phyloP scores from a whole-genome alignment of 345 rosid species.

The Salix brachista region DNA sequence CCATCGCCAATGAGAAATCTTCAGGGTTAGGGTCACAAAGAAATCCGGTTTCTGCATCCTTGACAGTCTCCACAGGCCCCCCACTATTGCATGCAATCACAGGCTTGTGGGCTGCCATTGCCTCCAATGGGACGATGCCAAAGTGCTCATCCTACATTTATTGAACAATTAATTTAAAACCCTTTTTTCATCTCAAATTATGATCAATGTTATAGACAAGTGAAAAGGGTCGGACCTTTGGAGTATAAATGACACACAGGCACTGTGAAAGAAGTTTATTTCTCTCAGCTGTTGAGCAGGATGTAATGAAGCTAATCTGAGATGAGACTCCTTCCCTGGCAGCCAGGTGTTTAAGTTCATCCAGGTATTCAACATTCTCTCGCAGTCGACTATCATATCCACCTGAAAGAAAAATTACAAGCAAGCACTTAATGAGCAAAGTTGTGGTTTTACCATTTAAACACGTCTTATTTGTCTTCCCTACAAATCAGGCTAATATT shows the following conservation, averaged over 20 bases:
- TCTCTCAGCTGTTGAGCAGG: constrained; percentile 86
- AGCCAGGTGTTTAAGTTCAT: constrained; percentile 64
- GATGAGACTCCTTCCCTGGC: constrained; percentile 55
- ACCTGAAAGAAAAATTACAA: constrained; percentile 37
- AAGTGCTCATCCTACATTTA: constrained; percentile 78
- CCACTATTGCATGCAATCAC: constrained; percentile 94
- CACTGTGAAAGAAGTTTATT: constrained; percentile 71
- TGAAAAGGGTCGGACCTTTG: constrained; percentile 44
- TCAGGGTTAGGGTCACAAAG: constrained; percentile 64
- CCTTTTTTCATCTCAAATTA: not conserved
- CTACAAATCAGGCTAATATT: not conserved
- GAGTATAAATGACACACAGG: constrained; percentile 72
- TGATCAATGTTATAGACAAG: not conserved
- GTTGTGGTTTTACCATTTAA: not conserved
- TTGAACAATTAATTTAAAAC: not conserved
- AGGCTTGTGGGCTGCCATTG: constrained; percentile 92
- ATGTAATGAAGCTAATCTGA: constrained; percentile 59
- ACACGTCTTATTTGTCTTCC: not conserved
- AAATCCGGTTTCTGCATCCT: constrained; percentile 69
- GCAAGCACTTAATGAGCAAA: not conserved
- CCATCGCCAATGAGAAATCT: constrained; percentile 68
- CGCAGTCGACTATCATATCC: constrained; percentile 72
- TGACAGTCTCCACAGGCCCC: constrained; percentile 77
- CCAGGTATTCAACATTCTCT: constrained; percentile 83
- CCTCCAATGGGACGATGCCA: constrained; percentile 93